A percentile compares a stretch with the other conserved stretches of the same genome.
Conservation (phyloP, 1,139 yeast species). For the Lodderomyces oxycetoniae region DNA sequence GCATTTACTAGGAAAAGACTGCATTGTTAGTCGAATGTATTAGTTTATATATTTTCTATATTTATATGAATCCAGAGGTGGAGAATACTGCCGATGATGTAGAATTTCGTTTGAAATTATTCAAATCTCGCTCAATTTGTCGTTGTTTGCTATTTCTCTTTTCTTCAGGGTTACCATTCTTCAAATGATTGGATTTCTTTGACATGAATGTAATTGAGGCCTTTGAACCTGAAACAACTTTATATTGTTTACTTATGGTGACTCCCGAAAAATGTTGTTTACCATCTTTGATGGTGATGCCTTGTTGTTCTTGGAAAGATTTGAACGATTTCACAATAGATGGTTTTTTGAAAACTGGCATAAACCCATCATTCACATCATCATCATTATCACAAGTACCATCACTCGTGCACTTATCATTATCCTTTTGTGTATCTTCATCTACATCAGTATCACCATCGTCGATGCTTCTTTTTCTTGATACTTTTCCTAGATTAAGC, state of each 20-base stretch:
- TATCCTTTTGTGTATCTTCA: slow-evolving; percentile 11
- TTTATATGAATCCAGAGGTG: slow-evolving; percentile 17
- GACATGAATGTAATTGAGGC: slow-evolving; percentile 57
- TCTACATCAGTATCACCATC: slow-evolving; percentile 4
- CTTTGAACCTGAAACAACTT: slow-evolving; percentile 52
- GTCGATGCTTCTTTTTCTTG: slow-evolving; percentile 6
- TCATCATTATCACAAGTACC: slow-evolving; percentile 19
- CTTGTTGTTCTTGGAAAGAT: slow-evolving; percentile 32
- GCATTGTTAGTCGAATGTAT: background rate
- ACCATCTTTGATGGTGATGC: slow-evolving; percentile 35
- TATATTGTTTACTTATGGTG: slow-evolving; percentile 51
- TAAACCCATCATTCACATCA: slow-evolving; percentile 35
- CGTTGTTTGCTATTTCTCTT: slow-evolving; percentile 29
- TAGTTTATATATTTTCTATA: background rate
- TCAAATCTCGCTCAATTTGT: slow-evolving; percentile 26
- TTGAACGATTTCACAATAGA: slow-evolving; percentile 48
- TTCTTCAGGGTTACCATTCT: slow-evolving; percentile 12
- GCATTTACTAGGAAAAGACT: slow-evolving; percentile 14
- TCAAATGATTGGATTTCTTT: slow-evolving; percentile 22
- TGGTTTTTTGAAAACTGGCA: slow-evolving; percentile 41
- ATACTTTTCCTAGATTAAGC: slow-evolving; percentile 20
- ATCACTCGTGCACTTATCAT: slow-evolving; percentile 19
- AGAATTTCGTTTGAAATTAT: slow-evolving; percentile 7
- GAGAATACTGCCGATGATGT: slow-evolving; percentile 13
- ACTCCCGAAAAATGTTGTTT: slow-evolving; percentile 46